Base-by-base conservation (phyloP, 1,284 basidiomycete species). In the Termitomyces sp. region DNA sequence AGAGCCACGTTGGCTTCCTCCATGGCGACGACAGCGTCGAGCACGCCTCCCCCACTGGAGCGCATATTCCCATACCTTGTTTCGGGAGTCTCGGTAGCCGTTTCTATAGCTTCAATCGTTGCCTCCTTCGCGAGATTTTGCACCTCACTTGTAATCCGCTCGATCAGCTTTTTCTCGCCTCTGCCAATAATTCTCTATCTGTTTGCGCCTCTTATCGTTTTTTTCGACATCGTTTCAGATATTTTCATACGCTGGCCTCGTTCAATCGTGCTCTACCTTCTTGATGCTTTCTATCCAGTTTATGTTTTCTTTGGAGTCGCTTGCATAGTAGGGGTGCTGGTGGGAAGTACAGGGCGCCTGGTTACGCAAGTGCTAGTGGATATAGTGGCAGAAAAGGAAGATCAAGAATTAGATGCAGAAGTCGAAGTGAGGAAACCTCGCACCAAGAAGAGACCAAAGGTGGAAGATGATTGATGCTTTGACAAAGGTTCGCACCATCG, bases 231-330 rank as follows among this genome's bases (percentile, higher is more conserved):
- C n/a, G 19, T 75, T 9, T 55, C 77, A 30, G 71, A 79, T 21
- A 47, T 76, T 21, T 68, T 78, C 52, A 53, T 86, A 5, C 63
- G 73, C 58, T 67, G 72, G 17, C 85, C 85, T 0, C 79, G 77
- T 59, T 60, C 63, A 19, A 62, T 75, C 30, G 52, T 71, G n/a
- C 50, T 66, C 6, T 73, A 69, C 54, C 42, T 80, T 28, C 62
- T 76, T 15, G 73, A 79, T 19, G 73, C 74, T 17, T 36, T 86
- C 2, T 84, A 83, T 56, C 85, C 85, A 0, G 49, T 85, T 34
- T 88, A 87, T 58, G 75, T 83, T 21, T 79, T 87, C 58, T 72
- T 77, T 33, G 82, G 81, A 5, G 75, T 79, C 0, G 79, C 83
- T 1, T 80, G 78, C 59, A 76, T 87, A 45, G 72, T 72, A 24